Base-by-base conservation (phyloP, 495 filamentous ascomycete species). In the Lophiotrema nucula region DNA sequence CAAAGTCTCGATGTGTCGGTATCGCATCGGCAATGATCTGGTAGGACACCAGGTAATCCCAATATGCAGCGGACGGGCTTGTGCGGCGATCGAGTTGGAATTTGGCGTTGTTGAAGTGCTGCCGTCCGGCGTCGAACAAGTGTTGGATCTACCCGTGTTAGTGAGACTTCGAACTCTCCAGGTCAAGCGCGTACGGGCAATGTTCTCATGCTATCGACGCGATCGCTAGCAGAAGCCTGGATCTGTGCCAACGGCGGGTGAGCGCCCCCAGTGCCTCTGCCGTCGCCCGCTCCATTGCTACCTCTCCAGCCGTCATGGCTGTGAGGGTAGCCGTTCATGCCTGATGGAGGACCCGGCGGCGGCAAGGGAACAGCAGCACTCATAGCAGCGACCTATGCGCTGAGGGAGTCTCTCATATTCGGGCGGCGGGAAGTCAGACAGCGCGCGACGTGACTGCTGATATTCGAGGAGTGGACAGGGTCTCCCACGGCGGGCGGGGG, bases 1-100 rank as follows among this genome's bases (percentile, higher is more conserved):
- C 78, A 64, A 80, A 89, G 27, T 89, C 86, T 46, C 81, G 82
- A 58, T 90, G 84, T 28, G 76, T 75, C 8, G 90, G 90, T 28
- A 96, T 85, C 28, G 85, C 74, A 35, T 92, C 80, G 21, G 88
- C 77, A 28, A 87, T 77, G 55, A 97, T 85, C 43, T 88, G 85
- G 41, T 79, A 88, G 22, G 92, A 86, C 37, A 85, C 81, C 47
- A 97, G 78, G 70, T 88, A 97, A 43, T 96, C 88, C 23, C 85
- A 76, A 61, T 85, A 89, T 45, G 84, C 85, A 27, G 69, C 73
- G 59, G 89, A 84, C n/a, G 77, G 74, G 53, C 77, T 66, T 16
- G 79, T 72, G 39, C 58, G 48, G 11, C n/a, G 22, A 19, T 65
- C 47, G 25, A 72, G 47, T 13, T 58, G 23, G 44, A 51, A 49